Base-by-base conservation (phyloP, 176 grass and related monocot species). In the Guadua angustifolia region DNA sequence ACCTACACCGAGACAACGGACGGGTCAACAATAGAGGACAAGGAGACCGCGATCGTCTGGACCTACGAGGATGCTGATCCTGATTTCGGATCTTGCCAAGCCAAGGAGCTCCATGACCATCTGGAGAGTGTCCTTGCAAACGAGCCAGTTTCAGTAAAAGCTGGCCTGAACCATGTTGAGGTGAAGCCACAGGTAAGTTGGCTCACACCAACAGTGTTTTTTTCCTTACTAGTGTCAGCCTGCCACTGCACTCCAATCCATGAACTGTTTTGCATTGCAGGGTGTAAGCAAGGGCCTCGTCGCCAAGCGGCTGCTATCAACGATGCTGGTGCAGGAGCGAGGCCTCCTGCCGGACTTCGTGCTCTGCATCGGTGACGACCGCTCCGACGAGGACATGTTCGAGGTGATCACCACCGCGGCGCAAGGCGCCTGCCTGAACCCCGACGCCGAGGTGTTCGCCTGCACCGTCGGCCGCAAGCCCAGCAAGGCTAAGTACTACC, bases 401-500 rank as follows among this genome's bases (percentile, higher is more conserved):
- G 92, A 98, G 83, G 95, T 91, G 88, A 98, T 98, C 79, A 84
- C 71, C 24, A 73, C 86, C 1, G 87, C 92, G 0, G 60, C 66
- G 33, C 62, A 85, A 0, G 78, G 88, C 18, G 73, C 83, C 5
- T 79, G 75, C 25, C 75, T 98, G 40, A 60, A 45, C 21, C 79
- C 85, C 0, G 87, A 86, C 1, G 91, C 95, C 0, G 87, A 88
- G 66, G 95, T 98, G 35, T 98, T 98, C 17, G 95, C 95, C 29
- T 98, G 92, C 87, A 98, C 95, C 0, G 91, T 98, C 4, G 92
- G 95, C n/a, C 90, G 87, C 50, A 95, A 91, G 59, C 95, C 95
- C 38, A 98, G 95, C 84, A 98, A 98, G 53, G 95, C 95, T 24
- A 98, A 98, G 85, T 98, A 95, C 84, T 98, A 98, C 74, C 89